phyloP scores from a whole-genome alignment of 2,329 filamentous ascomycete species.

The Beauveria varroae region DNA sequence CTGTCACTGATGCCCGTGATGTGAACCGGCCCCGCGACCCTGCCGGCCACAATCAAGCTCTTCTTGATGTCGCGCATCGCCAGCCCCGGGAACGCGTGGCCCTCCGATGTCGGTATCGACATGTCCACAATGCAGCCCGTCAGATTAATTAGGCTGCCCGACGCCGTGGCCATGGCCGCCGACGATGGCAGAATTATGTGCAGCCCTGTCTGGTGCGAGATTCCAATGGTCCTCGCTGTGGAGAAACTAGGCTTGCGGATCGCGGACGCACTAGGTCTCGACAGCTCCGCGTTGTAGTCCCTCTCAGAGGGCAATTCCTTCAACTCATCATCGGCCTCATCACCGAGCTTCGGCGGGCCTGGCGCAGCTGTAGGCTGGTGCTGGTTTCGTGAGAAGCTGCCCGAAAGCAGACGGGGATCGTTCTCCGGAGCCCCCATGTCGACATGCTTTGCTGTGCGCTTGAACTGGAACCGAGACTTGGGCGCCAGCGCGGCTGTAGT shows the following conservation, averaged over 20 bases:
- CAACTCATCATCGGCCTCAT: constrained; percentile 18
- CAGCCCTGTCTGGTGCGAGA: constrained; percentile 58
- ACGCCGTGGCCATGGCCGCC: constrained; percentile 62
- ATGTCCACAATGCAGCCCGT: constrained; percentile 71
- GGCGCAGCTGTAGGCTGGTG: constrained; percentile 12
- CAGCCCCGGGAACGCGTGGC: constrained; percentile 61
- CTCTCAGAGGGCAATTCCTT: constrained; percentile 5
- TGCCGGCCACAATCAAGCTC: constrained; percentile 70
- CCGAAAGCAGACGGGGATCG: constrained; percentile 35
- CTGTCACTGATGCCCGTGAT: constrained; percentile 68
- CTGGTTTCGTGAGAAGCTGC: constrained; percentile 24
- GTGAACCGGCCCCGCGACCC: constrained; percentile 73
- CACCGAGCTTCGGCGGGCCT: background rate
- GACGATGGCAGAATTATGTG: constrained; percentile 72
- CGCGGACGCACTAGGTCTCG: constrained; percentile 27
- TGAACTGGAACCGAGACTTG: constrained; percentile 80
- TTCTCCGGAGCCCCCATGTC: constrained; percentile 35
- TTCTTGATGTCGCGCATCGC: constrained; percentile 59
- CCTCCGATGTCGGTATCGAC: constrained; percentile 51
- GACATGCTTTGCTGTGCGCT: constrained; percentile 28
- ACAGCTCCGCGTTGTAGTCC: constrained; percentile 53
- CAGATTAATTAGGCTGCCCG: constrained; percentile 65
- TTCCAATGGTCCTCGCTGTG: constrained; percentile 50
- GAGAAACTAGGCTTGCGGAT: constrained; percentile 59
- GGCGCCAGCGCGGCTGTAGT: constrained; percentile 61